Evolutionary conservation across 208 protist species (phyloP).

Genomic region (Balamuthia mandrillaris): DNA sequence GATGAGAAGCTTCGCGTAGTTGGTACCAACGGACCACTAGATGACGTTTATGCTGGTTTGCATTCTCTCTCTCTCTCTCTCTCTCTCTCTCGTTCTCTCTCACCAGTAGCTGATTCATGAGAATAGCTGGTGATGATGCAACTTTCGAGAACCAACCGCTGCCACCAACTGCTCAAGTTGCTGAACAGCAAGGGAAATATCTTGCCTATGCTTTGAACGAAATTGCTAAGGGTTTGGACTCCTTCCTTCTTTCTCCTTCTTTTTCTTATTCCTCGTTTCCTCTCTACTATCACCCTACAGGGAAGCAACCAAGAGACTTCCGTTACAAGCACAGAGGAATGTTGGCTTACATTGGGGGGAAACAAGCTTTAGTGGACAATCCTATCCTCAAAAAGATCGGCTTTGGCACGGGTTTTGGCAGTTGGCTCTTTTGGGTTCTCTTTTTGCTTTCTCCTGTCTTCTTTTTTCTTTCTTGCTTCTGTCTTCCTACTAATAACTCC

Average conservation of each 20-base stretch:
- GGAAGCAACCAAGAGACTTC: not conserved
- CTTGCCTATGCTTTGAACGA: no score
- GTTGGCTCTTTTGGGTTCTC: no score
- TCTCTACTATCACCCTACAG: not conserved
- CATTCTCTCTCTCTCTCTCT: no score
- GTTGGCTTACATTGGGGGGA: not conserved
- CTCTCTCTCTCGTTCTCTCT: no score
- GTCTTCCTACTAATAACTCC: conserved; percentile 9
- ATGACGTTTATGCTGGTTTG: conserved; percentile 37
- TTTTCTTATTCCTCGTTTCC: no score
- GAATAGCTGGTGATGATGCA: conserved; percentile 39
- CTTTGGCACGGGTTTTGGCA: no score
- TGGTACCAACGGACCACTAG: not conserved
- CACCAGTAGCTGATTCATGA: no score
- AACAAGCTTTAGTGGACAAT: not conserved
- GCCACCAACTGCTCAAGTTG: conserved; percentile 34
- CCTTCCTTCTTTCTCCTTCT: no score
- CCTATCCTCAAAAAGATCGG: not conserved
- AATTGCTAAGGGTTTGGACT: no score
- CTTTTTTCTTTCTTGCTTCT: not conserved
- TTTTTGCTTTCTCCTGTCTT: not conserved
- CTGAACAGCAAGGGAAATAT: conserved; percentile 40
- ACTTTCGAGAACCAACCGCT: not conserved
- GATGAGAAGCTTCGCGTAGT: conserved; percentile 48
- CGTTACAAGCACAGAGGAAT: not conserved